phyloP scores from a whole-genome alignment of 2,329 filamentous ascomycete species.

The Diatrype stigma region DNA sequence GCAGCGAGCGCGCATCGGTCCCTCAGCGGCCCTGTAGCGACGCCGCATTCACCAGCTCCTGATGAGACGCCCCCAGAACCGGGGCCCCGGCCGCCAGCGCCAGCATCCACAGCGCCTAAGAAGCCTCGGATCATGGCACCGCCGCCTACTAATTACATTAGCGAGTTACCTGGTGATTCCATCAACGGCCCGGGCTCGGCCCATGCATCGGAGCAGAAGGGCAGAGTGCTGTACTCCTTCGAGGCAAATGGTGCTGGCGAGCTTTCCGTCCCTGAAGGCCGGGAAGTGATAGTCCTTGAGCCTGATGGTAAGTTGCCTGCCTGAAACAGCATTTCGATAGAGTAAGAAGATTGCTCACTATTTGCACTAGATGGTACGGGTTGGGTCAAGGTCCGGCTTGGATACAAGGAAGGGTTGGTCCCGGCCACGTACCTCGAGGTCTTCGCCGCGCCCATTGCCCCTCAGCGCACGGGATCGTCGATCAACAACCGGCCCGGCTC shows the following conservation, averaged over 20 bases:
- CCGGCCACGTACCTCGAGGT: constrained; percentile 82
- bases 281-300: constrained; percentile 74
- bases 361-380: constrained; percentile 70
- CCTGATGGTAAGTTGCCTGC: constrained; percentile 68
- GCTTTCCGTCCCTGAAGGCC: constrained; percentile 72
- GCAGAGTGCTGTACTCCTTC: constrained; percentile 87
- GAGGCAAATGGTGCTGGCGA: constrained; percentile 79
- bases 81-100: constrained; percentile 46
- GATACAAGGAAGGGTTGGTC: constrained; percentile 76
- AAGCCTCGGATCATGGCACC: constrained; percentile 81
- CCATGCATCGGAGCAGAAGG: constrained; percentile 55
- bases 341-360: constrained; percentile 26
- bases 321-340: not conserved
- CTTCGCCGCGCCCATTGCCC: constrained; percentile 40
- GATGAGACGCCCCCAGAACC: constrained; percentile 46
- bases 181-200: constrained; percentile 37
- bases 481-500: constrained; percentile 60
- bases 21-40: constrained; percentile 52
- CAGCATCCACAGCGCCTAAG: constrained; percentile 37
- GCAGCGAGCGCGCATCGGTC: constrained; percentile 75
- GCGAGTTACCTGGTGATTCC: constrained; percentile 54
- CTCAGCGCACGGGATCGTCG: constrained; percentile 42
- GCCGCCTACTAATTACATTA: constrained; percentile 77
- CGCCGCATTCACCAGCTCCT: constrained; percentile 39
- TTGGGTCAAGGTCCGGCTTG: constrained; percentile 80